Base-by-base conservation (phyloP, 1,284 basidiomycete species). In the Tausonia pullulans region DNA sequence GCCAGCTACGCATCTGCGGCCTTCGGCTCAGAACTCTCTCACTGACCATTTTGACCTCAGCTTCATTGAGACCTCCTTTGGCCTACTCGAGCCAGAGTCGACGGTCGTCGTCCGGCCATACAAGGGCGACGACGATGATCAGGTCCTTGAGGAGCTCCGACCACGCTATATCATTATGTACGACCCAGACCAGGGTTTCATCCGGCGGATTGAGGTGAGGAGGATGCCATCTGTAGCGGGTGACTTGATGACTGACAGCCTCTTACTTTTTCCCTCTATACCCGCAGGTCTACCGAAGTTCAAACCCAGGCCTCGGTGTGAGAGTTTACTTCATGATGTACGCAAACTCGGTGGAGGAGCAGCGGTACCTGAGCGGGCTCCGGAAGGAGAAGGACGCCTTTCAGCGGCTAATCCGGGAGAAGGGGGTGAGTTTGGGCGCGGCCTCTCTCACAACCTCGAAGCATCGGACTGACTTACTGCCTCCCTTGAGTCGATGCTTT, bases 271-370 rank as follows among this genome's bases (percentile, higher is more conserved):
- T 44, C 9, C 9, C 43, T 9, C 50, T 13, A 4, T 53, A 59
- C n/a, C 8, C n/a, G 43, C 69, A 93, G 91, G 85, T 91, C 5
- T 93, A 94, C 75, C 83, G 87, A 71, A 87, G 86, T 69, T 83
- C 86, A 4, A 86, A 87, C 74, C 86, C 87, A 0, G 88, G 87
- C 0, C 76, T 93, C 4, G 85, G 82, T 0, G 84, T 98, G 1
- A 82, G 93, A n/a, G 88, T 97, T 3, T 99, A 98, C 74, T 94
- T 98, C 74, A 86, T 98, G 84, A 81, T 92, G 16, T 98, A 98
- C 75, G 83, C 85, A 60, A 85, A 90, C 70, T 95, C 90, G 57
- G 90, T 89, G 68, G 96, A 99, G 74, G 95, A 98, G 72, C 92
- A 96, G 74, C 87, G 90, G 71, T 98, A 96, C 75, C 81, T 99